phyloP scores from a whole-genome alignment of 2,329 filamentous ascomycete genomes.

The Phialocephala sp. region DNA sequence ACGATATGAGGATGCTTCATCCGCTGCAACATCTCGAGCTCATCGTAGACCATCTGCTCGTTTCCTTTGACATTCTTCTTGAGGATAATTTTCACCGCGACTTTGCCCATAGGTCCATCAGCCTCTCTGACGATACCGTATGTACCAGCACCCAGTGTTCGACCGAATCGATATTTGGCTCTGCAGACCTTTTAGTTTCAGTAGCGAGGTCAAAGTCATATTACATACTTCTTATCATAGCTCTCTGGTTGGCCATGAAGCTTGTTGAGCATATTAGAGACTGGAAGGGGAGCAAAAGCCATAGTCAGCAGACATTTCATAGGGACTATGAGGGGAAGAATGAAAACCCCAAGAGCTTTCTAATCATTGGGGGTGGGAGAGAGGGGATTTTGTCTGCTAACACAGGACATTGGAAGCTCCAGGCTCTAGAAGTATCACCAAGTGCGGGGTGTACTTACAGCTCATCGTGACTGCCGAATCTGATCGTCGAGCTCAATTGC shows the following conservation, averaged over 20 bases:
- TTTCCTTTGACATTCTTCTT: slow-evolving; percentile 99
- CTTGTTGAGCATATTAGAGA: slow-evolving; percentile 91
- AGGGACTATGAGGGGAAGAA: slow-evolving; percentile 15
- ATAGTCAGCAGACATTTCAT: slow-evolving; percentile 22
- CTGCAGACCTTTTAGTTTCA: slow-evolving; percentile 50
- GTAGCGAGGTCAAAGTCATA: slow-evolving; percentile 22
- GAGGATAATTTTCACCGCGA: slow-evolving; percentile 97
- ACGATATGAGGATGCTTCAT: slow-evolving; percentile 96
- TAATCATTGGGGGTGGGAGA: slow-evolving; percentile 10
- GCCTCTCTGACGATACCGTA: slow-evolving; percentile 98
- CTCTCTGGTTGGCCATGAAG: slow-evolving; percentile 95
- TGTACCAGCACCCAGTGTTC: slow-evolving; percentile 92
- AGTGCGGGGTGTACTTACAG: slow-evolving; percentile 39
- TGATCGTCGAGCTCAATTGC: slow-evolving; percentile 20
- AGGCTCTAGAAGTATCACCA: slow-evolving; percentile 12
- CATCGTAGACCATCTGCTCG: slow-evolving; percentile 98
- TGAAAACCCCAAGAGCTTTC: slow-evolving; percentile 10
- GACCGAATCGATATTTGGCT: slow-evolving; percentile 88
- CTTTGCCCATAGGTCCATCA: slow-evolving; percentile 81
- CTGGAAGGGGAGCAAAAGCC: slow-evolving; percentile 50
- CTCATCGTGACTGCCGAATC: slow-evolving; percentile 41
- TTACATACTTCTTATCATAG: slow-evolving; percentile 92
- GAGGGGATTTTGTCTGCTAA: slow-evolving; percentile 19
- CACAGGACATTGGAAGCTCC: slow-evolving; percentile 6
- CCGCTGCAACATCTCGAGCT: slow-evolving; percentile 89